Evolutionary conservation across 495 filamentous ascomycete genomes (phyloP), one percentile per base, ranked within the genome.

Genomic region (Penicillium argentinense): DNA sequence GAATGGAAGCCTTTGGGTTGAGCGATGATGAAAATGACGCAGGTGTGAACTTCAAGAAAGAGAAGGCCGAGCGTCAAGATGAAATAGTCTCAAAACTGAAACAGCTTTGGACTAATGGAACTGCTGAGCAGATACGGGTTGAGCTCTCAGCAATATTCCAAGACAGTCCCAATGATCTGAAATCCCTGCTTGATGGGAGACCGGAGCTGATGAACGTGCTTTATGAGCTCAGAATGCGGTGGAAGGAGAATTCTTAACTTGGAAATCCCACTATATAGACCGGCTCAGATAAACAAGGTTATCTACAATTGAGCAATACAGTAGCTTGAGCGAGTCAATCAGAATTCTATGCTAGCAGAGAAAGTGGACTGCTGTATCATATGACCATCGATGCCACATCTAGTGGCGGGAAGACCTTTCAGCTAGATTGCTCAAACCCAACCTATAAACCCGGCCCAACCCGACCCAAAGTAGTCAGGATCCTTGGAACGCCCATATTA

Each of bases 401-500:
- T 30, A 30, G 28, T 30, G 28, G 28, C 28, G 28, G 28, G 28
- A 30, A 30, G 28, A 30, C 28, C 28, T 30, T 30, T 30, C 28
- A 30, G 28, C 28, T 30, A 5, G 28, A 30, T n/a, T 30, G 12
- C 5, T 30, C 28, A 30, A 30, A 30, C 28, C 28, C 28, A 30
- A 30, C 28, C 5, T 30, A 30, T 30, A 30, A n/a, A 5, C 28
- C 28, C 28, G 28, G 28, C 28, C 28, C 28, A 30, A 30, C 5
- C 28, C 28, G 28, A 30, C 41, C 28, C 25, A 29, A 32, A 14
- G 26, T 27, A 43, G 28, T 30, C 24, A 28, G 24, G 18, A 19
- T 43, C 9, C 19, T 36, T 44, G 22, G 24, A 19, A 39, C 21
- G 21, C 23, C 13, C 41, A 51, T 45, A 33, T 51, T 34, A 51